These are phyloP conservation scores for Lepidium didymum DNA, from an alignment of 345 rosid genomes.

Conservation along the genomic window DNA sequence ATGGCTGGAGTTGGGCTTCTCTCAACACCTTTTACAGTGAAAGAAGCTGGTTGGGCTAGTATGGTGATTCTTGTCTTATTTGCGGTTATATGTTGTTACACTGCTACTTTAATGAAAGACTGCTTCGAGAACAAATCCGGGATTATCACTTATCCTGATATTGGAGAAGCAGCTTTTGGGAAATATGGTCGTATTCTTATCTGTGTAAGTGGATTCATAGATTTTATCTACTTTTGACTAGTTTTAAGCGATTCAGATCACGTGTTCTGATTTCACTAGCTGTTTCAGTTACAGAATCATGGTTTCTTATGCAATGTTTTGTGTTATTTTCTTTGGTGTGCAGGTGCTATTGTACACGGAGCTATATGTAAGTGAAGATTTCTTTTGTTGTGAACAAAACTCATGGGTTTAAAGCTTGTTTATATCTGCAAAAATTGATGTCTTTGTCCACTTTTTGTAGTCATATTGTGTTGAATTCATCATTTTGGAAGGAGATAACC, in stretches of 20 bases:
- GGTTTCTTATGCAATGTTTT: slow-evolving; percentile 16
- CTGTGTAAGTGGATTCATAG: slow-evolving; percentile 41
- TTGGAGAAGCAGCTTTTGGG: slow-evolving; percentile 96
- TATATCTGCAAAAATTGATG: neutral
- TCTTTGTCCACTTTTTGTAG: slow-evolving; percentile 36
- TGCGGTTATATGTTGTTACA: slow-evolving; percentile 66
- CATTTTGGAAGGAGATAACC: slow-evolving; percentile 90
- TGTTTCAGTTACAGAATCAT: neutral
- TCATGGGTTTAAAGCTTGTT: neutral
- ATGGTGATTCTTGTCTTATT: slow-evolving; percentile 47
- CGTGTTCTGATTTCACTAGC: slow-evolving; percentile 7
- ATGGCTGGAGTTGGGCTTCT: slow-evolving; percentile 94
- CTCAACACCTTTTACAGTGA: slow-evolving; percentile 71
- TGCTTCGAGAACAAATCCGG: slow-evolving; percentile 83
- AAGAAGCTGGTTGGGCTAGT: slow-evolving; percentile 84
- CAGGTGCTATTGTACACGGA: slow-evolving; percentile 79
- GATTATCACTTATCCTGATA: slow-evolving; percentile 70
- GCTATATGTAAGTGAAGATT: slow-evolving; percentile 56
- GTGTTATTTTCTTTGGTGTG: slow-evolving; percentile 21
- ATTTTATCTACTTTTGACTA: neutral
- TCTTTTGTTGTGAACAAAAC: neutral
- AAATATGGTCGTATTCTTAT: slow-evolving; percentile 70
- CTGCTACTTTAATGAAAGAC: slow-evolving; percentile 71
- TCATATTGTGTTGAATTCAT: slow-evolving; percentile 89
- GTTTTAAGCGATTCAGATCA: neutral